Evolutionary conservation across 2,329 filamentous ascomycete species (phyloP).

Genomic region (Beauveria pseudobassiana): DNA sequence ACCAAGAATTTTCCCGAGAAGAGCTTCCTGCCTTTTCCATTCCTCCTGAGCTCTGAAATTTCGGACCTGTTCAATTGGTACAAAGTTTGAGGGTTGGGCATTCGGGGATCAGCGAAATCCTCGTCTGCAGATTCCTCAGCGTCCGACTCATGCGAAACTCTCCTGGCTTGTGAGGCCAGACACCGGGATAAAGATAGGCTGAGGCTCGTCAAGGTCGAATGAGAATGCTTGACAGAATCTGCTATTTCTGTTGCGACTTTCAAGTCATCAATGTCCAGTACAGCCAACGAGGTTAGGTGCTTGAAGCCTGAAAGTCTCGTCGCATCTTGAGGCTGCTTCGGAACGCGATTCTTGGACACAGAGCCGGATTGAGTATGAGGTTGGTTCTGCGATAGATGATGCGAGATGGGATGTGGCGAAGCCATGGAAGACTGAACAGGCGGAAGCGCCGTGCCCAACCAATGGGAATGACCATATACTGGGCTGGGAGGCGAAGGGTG

Average conservation of each 20-base stretch:
- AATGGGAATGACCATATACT: conserved; percentile 17
- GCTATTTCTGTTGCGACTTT: conserved; percentile 50
- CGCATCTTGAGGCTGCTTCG: conserved; percentile 34
- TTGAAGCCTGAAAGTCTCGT: conserved; percentile 51
- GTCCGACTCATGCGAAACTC: conserved; percentile 30
- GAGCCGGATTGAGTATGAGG: conserved; percentile 20
- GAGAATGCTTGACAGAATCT: conserved; percentile 46
- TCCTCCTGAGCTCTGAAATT: conserved; percentile 44
- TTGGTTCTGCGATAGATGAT: conserved; percentile 5
- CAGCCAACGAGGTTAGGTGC: conserved; percentile 42
- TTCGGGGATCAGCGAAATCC: conserved; percentile 42
- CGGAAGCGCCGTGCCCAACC: conserved; percentile 17
- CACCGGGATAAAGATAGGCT: conserved; percentile 51
- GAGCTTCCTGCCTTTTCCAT: conserved; percentile 45
- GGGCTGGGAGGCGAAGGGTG: conserved; percentile 4
- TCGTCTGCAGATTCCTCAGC: conserved; percentile 46
- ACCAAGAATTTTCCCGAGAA: conserved; percentile 46
- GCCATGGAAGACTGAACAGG: conserved; percentile 17
- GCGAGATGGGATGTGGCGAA: conserved; percentile 8
- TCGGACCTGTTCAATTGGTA: conserved; percentile 36
- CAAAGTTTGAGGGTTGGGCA: conserved; percentile 24
- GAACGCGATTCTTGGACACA: conserved; percentile 29
- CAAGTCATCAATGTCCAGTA: conserved; percentile 54
- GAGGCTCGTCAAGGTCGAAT: conserved; percentile 45
- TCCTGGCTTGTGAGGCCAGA: conserved; percentile 36